Evolutionary conservation across 305 asterid species (phyloP).

Genomic region (Rubia tinctorum): DNA sequence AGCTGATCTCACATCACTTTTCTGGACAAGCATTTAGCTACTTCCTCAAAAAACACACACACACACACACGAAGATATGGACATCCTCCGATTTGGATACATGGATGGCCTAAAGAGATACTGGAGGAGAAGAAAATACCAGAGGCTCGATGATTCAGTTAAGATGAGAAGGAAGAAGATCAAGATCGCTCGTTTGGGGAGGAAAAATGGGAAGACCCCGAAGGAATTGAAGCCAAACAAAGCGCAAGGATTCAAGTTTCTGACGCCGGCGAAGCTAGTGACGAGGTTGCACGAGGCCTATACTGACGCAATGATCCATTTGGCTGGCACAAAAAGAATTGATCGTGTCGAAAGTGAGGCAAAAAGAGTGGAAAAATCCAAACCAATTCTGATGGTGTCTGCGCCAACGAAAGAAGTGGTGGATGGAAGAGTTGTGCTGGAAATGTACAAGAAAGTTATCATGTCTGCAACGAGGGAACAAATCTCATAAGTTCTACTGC

Average conservation of each 20-base stretch:
- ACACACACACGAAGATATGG: conserved; percentile 16
- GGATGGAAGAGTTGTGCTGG: conserved; percentile 22
- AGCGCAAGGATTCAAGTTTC: neutral
- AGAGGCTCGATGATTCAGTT: conserved; percentile 15
- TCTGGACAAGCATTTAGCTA: neutral
- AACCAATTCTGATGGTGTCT: conserved; percentile 17
- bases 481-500: no score
- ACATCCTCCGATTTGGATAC: conserved; percentile 13
- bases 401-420: conserved; percentile 24
- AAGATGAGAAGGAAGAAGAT: conserved; percentile 18
- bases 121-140: conserved; percentile 23
- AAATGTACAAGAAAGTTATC: conserved; percentile 20
- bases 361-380: conserved; percentile 9
- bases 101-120: conserved; percentile 23
- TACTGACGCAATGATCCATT: conserved; percentile 24
- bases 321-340: conserved; percentile 20
- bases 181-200: conserved; percentile 16
- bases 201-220: neutral
- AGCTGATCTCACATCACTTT: neutral
- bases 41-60: conserved; percentile 9
- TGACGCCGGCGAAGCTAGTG: conserved; percentile 21
- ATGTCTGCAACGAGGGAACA: neutral
- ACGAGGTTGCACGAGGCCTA: conserved; percentile 26
- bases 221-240: conserved; percentile 13
- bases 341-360: conserved; percentile 5